Evolutionary conservation across 345 rosid genomes (phyloP), one percentile per base, ranked within the genome.

Genomic region (Lagerstroemia speciosa): DNA sequence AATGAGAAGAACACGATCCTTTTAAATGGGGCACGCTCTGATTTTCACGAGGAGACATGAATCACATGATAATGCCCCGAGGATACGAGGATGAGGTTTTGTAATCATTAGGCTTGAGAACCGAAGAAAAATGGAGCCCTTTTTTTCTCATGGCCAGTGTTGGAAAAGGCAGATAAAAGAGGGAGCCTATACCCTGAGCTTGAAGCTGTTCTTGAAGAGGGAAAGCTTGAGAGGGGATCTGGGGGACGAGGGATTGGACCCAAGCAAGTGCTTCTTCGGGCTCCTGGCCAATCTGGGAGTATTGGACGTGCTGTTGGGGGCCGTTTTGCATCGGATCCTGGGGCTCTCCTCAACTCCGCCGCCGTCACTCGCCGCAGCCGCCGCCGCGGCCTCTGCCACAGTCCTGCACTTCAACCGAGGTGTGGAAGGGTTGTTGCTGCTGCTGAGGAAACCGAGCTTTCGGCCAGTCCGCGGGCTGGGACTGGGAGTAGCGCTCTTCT

Each of bases 211-310:
- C 34, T 84, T 88, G 81, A 93, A 84, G 55, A 93, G 78, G 45
- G 96, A 87, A 30, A 93, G 82, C 76, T 83, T 88, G 34, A 90
- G 80, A 46, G 97, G 95, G 7, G 98, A 84, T 43, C 85, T 81
- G 36, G 98, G 96, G 0, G 97, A 88, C 2, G 97, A 82, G 3
- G 87, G 86, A 71, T 82, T 84, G 0, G 93, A 86, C 14, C 64
- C 48, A 5, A 76, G 45, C 45, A 41, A 52, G 6, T 79, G 69
- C 3, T 78, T 67, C 43, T 67, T 81, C 53, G 78, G 64, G 66
- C 74, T 62, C 8, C 79, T 27, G 60, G 79, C 14, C 45, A 41
- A 8, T 41, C 45, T 8, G 11, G 45, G 45, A 7, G 45, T 41
- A 41, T 41, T 41, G 2, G 45, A 41, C n/a, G 50, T 64, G 62